Conservation (phyloP, 2,329 filamentous ascomycete genomes). For the Talaromyces piceae region DNA sequence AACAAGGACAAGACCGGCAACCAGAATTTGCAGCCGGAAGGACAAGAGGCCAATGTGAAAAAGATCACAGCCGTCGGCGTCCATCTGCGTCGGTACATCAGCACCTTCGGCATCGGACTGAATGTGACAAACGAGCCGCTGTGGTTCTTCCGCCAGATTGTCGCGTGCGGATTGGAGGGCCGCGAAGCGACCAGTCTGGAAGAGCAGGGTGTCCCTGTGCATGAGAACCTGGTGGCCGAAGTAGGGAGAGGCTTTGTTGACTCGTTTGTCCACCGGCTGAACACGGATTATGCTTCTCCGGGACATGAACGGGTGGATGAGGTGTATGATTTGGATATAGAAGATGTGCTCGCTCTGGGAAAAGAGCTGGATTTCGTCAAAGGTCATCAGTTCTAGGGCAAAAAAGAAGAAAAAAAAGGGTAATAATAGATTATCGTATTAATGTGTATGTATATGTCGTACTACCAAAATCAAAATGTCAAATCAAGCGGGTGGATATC, state of each 20-base stretch:
- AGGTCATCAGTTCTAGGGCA: no score
- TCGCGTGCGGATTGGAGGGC: conserved; percentile 80
- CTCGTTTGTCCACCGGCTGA: conserved; percentile 30
- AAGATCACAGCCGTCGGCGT: conserved; percentile 92
- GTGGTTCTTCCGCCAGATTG: conserved; percentile 64
- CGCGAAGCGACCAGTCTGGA: conserved; percentile 70
- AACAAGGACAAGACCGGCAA: conserved; percentile 2
- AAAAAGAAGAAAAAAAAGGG: no score
- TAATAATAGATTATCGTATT: no score
- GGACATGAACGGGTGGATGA: conserved; percentile 20
- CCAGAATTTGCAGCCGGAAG: background rate
- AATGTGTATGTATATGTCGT: no score
- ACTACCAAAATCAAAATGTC: no score
- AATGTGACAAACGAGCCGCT: conserved; percentile 49
- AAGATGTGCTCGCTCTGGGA: conserved; percentile 25
- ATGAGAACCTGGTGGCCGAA: conserved; percentile 28
- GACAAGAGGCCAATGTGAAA: conserved; percentile 13
- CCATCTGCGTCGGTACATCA: conserved; percentile 78
- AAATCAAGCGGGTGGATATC: no score
- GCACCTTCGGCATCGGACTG: conserved; percentile 74
- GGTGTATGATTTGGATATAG: conserved; percentile 31
- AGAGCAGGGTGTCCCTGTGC: conserved; percentile 36
- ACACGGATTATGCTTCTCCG: conserved; percentile 11
- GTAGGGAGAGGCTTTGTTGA: conserved; percentile 31
- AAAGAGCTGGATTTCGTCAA: background rate